Conservation (phyloP, 2,329 filamentous ascomycete species). For the Aspergillus neotritici region DNA sequence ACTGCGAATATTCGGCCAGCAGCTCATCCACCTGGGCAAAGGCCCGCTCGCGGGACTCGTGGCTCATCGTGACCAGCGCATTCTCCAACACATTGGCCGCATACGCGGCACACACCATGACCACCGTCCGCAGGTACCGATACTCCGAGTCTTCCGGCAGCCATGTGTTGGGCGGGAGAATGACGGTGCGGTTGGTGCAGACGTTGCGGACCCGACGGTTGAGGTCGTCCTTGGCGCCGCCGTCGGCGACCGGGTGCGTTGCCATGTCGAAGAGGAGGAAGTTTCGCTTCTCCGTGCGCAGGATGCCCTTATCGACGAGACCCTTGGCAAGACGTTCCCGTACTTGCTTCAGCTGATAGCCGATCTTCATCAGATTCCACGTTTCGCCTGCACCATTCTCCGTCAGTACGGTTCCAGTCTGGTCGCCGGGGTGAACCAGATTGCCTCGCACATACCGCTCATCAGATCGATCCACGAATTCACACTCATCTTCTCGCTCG, state of each 20-base stretch:
- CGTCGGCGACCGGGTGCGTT: conserved; percentile 93
- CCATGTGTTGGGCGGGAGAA: conserved; percentile 79
- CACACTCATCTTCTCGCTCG: conserved; percentile 99
- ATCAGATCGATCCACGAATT: conserved; percentile 98
- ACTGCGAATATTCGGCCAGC: conserved; percentile 93
- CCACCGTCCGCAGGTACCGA: conserved; percentile 81
- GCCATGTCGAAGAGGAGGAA: conserved; percentile 99
- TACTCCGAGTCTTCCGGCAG: conserved; percentile 92
- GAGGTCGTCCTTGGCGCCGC: conserved; percentile 96
- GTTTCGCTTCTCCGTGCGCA: conserved; percentile 98
- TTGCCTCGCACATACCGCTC: conserved; percentile 62
- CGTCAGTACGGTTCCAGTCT: background rate
- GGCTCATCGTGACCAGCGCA: conserved; percentile 85
- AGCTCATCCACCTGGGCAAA: conserved; percentile 93
- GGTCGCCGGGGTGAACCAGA: background rate
- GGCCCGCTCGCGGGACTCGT: conserved; percentile 87
- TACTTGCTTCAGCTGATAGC: conserved; percentile 98
- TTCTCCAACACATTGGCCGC: conserved; percentile 98
- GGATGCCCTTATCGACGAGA: conserved; percentile 95
- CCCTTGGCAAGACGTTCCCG: conserved; percentile 96
- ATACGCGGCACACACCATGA: conserved; percentile 97
- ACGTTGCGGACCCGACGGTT: conserved; percentile 86
- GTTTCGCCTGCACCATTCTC: conserved; percentile 69
- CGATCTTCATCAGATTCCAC: conserved; percentile 99
- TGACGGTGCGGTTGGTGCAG: conserved; percentile 87